Evolutionary conservation across 805 yeast genomes (phyloP), one percentile per base, ranked within the genome.

Genomic region (Sungouiella blattae): DNA sequence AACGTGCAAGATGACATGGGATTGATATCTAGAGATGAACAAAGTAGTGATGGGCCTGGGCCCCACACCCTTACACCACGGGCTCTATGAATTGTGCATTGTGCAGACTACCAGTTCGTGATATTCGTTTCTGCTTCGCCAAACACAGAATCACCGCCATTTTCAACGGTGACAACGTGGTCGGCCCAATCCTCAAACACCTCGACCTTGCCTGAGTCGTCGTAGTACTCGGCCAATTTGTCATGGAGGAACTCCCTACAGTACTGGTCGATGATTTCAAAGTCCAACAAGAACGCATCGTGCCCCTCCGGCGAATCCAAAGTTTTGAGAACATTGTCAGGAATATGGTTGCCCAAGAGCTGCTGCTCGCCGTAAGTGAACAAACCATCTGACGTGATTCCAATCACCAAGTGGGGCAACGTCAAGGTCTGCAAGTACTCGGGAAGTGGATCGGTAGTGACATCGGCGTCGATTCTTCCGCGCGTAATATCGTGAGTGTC

Each of bases 301-400:
- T 93, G 98, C 12, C 98, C 98, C 50, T 93, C 98, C 9, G 91
- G 93, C 1, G 97, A 88, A 43, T 84, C 77, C 28, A 93, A 80
- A 50, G 79, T 78, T 46, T 80, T 78, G 45, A 93, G 66, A 5
- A 49, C 57, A 1, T 94, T 72, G 48, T 83, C 71, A 6, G 88
- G 89, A 40, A 93, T 75, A 52, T 78, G 66, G 26, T 77, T 74
- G 1, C 94, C 94, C 31, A 93, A 71, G 33, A 80, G 76, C 52
- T 86, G 86, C 61, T 93, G 98, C 62, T 93, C 98, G 14, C 89
- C 76, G 49, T 83, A 78, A 0, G 98, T 91, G 64, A 93, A 93
- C 18, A 93, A 67, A 0, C 96, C 98, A 60, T 93, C 98, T 1
- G 95, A 84, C 33, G 80, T 77, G 36, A 93, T 85, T 4, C 98